phyloP scores from a whole-genome alignment of 805 yeast species.

The Teunomyces kruisii region DNA sequence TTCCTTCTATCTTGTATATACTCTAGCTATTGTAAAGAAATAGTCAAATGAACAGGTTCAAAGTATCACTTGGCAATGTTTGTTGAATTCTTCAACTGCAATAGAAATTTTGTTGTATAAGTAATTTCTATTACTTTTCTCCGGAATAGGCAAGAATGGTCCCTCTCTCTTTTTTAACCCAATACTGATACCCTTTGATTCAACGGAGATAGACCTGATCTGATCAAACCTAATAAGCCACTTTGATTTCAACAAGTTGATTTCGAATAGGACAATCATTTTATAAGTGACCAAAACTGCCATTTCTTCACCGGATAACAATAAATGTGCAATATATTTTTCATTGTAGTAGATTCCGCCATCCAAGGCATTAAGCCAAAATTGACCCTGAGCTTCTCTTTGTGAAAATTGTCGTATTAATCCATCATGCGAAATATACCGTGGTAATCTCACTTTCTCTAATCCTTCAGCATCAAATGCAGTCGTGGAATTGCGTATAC shows the following conservation, averaged over 20 bases:
- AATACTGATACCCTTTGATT: constrained; percentile 74
- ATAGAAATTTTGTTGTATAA: constrained; percentile 71
- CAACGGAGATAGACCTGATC: constrained; percentile 71
- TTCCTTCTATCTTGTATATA: background rate
- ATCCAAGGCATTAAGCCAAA: constrained; percentile 79
- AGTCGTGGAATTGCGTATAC: constrained; percentile 88
- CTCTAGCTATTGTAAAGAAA: background rate
- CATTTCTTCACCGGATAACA: constrained; percentile 76
- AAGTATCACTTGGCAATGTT: constrained; percentile 54
- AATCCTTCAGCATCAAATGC: constrained; percentile 79
- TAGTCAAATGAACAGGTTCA: constrained; percentile 8
- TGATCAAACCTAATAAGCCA: constrained; percentile 73
- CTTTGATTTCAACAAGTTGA: constrained; percentile 56
- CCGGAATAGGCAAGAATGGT: constrained; percentile 77
- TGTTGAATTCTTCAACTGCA: constrained; percentile 81
- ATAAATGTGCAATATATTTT: constrained; percentile 79
- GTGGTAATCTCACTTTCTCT: constrained; percentile 78
- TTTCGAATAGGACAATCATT: constrained; percentile 65
- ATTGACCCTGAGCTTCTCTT: constrained; percentile 92
- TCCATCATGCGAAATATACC: constrained; percentile 69
- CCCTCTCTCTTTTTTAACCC: constrained; percentile 52
- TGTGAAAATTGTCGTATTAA: constrained; percentile 72
- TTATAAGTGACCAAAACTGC: constrained; percentile 74
- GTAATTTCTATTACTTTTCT: constrained; percentile 57
- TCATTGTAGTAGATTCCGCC: constrained; percentile 78